These are phyloP conservation scores for Pyricularia pennisetigena DNA, from an alignment of 2,329 filamentous ascomycete species.

Conservation along the genomic window DNA sequence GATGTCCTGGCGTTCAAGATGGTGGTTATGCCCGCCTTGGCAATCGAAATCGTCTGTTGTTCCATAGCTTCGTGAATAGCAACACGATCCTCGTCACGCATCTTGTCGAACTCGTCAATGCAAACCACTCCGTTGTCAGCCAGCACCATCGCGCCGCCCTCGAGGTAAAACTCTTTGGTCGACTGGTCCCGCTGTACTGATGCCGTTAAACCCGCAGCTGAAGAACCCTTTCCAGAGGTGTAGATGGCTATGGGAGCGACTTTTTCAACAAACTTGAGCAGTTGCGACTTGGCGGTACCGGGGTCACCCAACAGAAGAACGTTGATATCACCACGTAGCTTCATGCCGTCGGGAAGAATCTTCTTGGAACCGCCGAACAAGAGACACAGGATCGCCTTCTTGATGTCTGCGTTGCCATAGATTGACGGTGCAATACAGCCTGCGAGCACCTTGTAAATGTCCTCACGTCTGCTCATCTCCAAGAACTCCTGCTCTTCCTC, in stretches of 20 bases:
- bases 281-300: conserved; percentile 94
- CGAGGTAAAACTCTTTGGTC: conserved; percentile 93
- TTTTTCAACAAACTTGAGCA: conserved; percentile 96
- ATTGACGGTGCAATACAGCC: conserved; percentile 95
- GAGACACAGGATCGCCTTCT: conserved; percentile 91
- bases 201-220: conserved; percentile 91
- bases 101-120: conserved; percentile 99
- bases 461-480: conserved; percentile 80
- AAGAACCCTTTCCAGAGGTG: conserved; percentile 96
- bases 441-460: conserved; percentile 86
- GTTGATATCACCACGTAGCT: conserved; percentile 94
- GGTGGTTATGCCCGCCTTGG: conserved; percentile 96
- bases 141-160: conserved; percentile 96
- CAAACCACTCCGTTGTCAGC: conserved; percentile 95
- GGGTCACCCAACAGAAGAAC: conserved; percentile 93
- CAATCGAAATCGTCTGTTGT: conserved; percentile 98
- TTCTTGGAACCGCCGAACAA: conserved; percentile 95
- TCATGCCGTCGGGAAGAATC: conserved; percentile 95
- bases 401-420: conserved; percentile 92
- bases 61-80: conserved; percentile 99
- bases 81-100: conserved; percentile 95
- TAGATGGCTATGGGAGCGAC: conserved; percentile 96
- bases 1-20: conserved; percentile 95
- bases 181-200: conserved; percentile 90
- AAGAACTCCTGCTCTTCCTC: conserved; percentile 95